Percentiles rank a stretch among this genome's conserved stretches.
Conservation (phyloP, 768 basidiomycete genomes). For the Lactarius vividus region DNA sequence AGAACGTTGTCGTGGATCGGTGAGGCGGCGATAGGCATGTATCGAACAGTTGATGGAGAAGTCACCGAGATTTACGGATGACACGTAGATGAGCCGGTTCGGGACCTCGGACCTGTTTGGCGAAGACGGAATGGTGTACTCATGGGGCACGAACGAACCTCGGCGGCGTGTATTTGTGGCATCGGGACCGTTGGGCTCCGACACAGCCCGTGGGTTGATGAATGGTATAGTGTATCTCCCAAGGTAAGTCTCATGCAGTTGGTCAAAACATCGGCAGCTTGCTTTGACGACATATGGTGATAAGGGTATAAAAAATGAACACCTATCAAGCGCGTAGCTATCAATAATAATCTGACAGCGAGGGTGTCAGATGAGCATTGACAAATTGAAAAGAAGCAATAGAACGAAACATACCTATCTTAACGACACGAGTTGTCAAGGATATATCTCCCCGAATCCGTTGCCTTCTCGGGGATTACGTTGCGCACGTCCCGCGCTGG, state of each 20-base stretch:
- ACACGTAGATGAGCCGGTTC: not conserved
- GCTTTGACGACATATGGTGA: not conserved
- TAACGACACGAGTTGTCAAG: not conserved
- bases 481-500: constrained; percentile 13
- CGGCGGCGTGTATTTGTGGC: constrained; percentile 3
- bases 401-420: constrained; percentile 3
- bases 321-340: constrained; percentile 2
- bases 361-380: not conserved
- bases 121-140: not conserved
- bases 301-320: not conserved
- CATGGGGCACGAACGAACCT: constrained; percentile 2
- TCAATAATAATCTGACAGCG: not conserved
- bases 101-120: constrained; percentile 7
- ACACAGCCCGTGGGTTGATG: not conserved
- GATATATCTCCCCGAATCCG: not conserved
- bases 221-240: not conserved
- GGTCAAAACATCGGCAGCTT: not conserved
- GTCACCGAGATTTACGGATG: not conserved
- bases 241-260: not conserved
- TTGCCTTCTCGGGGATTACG: not conserved
- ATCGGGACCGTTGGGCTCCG: not conserved
- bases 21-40: constrained; percentile 1
- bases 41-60: not conserved
- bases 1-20: not conserved
- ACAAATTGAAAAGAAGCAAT: not conserved